A percentile compares a stretch with the other conserved stretches of the same genome.
These are phyloP conservation scores for Polyporus tsugae DNA, from an alignment of 1,284 basidiomycete species.

Conservation along the genomic window DNA sequence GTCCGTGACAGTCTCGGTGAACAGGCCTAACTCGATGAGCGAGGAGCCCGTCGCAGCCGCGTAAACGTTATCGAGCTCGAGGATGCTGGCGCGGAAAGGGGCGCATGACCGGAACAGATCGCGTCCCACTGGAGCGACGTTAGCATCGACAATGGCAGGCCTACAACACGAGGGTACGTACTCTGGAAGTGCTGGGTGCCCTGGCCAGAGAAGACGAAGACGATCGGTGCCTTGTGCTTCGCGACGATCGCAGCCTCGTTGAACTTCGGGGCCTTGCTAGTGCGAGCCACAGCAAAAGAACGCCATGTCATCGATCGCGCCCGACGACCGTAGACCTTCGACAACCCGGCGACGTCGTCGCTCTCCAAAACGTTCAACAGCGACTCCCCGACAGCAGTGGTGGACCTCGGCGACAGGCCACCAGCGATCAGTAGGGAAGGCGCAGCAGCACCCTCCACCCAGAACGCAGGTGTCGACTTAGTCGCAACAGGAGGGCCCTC, in stretches of 20 bases:
- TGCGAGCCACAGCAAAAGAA: constrained; percentile 31
- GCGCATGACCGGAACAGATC: constrained; percentile 45
- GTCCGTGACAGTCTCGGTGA: constrained; percentile 26
- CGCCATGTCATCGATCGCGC: constrained; percentile 47
- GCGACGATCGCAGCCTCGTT: constrained; percentile 38
- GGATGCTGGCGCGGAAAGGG: constrained; percentile 46
- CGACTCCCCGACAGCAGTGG: constrained; percentile 28
- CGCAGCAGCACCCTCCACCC: neutral
- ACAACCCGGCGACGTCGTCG: constrained; percentile 16
- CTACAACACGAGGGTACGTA: constrained; percentile 28
- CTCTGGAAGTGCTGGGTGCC: constrained; percentile 50
- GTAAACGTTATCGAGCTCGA: constrained; percentile 46
- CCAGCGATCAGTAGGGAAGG: constrained; percentile 45
- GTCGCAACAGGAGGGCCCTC: constrained; percentile 40
- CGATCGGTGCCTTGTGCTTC: constrained; percentile 40
- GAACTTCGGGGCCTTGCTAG: constrained; percentile 24
- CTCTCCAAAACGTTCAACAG: constrained; percentile 11
- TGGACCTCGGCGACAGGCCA: constrained; percentile 41
- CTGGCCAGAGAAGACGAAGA: constrained; percentile 52
- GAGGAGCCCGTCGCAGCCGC: constrained; percentile 41
- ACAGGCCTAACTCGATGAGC: constrained; percentile 45
- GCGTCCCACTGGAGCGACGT: constrained; percentile 46
- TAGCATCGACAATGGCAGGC: neutral
- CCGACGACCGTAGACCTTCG: constrained; percentile 39
- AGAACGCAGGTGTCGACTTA: neutral